phyloP scores from a whole-genome alignment of 83 land plant species.

The Picea abies region DNA sequence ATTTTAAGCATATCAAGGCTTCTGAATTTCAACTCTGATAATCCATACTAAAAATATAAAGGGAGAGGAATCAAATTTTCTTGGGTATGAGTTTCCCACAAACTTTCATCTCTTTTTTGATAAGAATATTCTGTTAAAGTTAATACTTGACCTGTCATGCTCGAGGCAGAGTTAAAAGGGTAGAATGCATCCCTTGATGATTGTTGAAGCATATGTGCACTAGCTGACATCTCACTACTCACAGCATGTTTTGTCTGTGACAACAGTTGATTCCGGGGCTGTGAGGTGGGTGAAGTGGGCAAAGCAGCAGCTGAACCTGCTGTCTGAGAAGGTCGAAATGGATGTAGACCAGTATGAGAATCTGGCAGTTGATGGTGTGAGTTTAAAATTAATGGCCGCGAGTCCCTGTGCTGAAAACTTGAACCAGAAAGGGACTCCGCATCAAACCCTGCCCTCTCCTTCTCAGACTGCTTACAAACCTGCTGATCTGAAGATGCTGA shows the following conservation, averaged over 20 bases:
- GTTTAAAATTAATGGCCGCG: neutral
- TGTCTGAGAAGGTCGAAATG: neutral
- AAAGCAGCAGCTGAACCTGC: slow-evolving; percentile 5
- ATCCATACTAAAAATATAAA: neutral
- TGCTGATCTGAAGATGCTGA: slow-evolving; percentile 17
- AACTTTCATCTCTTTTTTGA: neutral
- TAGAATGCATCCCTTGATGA: slow-evolving; percentile 13
- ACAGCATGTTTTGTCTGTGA: neutral
- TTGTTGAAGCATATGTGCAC: slow-evolving; percentile 15
- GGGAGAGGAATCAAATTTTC: neutral
- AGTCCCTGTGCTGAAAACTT: slow-evolving; percentile 17
- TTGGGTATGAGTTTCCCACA: slow-evolving; percentile 8
- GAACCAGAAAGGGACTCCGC: neutral
- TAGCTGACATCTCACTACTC: neutral
- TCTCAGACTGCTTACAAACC: slow-evolving; percentile 8
- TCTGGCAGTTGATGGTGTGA: slow-evolving; percentile 12
- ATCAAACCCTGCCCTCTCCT: neutral
- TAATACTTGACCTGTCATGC: slow-evolving; percentile 9
- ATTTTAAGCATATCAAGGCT: neutral
- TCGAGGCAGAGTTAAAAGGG: slow-evolving; percentile 3
- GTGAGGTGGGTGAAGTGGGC: neutral
- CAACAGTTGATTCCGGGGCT: neutral
- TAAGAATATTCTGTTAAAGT: neutral
- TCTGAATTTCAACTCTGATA: neutral
- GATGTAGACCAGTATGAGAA: neutral